A percentile compares a stretch with the other conserved stretches of the same genome.
These are phyloP conservation scores for Phytophthora litchii DNA, from an alignment of 352 stramenopile species.

Conservation along the genomic window DNA sequence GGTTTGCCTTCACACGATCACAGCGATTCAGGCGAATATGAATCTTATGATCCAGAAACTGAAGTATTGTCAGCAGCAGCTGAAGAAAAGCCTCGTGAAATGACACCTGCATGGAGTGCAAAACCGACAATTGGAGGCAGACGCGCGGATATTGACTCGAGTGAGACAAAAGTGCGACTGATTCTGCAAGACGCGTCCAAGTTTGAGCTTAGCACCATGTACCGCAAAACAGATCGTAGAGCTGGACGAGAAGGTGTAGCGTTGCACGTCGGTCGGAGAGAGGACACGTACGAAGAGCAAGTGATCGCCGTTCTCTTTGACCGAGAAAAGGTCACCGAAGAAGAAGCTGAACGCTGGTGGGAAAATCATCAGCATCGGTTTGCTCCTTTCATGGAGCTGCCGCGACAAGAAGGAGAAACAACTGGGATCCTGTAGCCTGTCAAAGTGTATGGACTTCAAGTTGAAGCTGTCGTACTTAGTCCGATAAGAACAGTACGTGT, in stretches of 20 bases:
- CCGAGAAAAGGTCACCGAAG: slow-evolving; percentile 83
- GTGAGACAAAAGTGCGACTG: slow-evolving; percentile 76
- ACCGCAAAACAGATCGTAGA: slow-evolving; percentile 84
- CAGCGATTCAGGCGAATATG: slow-evolving; percentile 8
- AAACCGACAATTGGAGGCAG: slow-evolving; percentile 53
- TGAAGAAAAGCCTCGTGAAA: slow-evolving; percentile 4
- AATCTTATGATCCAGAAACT: slow-evolving; percentile 9
- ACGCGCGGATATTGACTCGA: slow-evolving; percentile 71
- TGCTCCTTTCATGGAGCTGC: slow-evolving; percentile 30
- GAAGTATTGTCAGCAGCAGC: slow-evolving; percentile 8
- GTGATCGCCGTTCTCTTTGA: slow-evolving; percentile 86
- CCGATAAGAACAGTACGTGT: background rate
- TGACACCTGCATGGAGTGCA: slow-evolving; percentile 48
- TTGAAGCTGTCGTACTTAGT: slow-evolving; percentile 34
- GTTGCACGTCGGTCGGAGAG: slow-evolving; percentile 71
- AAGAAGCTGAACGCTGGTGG: slow-evolving; percentile 79
- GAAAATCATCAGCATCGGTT: slow-evolving; percentile 75
- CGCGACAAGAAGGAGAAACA: slow-evolving; percentile 9
- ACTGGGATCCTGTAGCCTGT: slow-evolving; percentile 12
- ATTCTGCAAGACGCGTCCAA: slow-evolving; percentile 72
- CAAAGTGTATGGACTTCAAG: slow-evolving; percentile 21
- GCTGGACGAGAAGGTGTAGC: slow-evolving; percentile 76
- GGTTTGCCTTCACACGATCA: slow-evolving; percentile 1
- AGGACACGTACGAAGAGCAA: slow-evolving; percentile 82
- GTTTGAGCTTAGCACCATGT: slow-evolving; percentile 86